phyloP scores from a whole-genome alignment of 2,329 filamentous ascomycete species.

The Exophiala viscosa region DNA sequence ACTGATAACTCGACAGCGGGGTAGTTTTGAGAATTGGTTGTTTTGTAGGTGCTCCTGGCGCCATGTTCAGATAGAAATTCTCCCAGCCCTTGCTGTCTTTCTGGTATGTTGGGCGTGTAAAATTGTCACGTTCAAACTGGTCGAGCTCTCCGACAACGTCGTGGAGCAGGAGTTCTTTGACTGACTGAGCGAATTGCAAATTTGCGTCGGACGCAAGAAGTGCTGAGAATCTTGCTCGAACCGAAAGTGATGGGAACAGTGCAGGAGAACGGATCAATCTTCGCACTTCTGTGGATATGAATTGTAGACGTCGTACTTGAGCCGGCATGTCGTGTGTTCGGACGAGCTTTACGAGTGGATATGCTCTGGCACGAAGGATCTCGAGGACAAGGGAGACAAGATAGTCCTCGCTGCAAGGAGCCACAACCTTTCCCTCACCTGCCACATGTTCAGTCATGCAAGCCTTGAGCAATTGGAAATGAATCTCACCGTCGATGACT shows the following conservation, averaged over 20 bases:
- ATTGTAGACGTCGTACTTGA: constrained; percentile 14
- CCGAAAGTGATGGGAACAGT: constrained; percentile 16
- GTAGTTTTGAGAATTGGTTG: not conserved
- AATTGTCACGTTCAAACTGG: not conserved
- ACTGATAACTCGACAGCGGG: constrained; percentile 15
- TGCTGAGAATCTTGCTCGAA: constrained; percentile 11
- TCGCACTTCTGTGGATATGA: constrained; percentile 11
- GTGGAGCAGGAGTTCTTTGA: constrained; percentile 11
- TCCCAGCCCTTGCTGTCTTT: constrained; percentile 23
- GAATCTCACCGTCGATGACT: constrained; percentile 2
- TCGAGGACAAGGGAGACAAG: constrained; percentile 17
- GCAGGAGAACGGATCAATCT: constrained; percentile 17
- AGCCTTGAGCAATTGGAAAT: not conserved
- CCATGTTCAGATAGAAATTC: constrained; percentile 21
- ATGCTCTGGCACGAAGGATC: constrained; percentile 20
- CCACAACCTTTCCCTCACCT: constrained; percentile 12
- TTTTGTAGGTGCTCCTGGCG: constrained; percentile 10
- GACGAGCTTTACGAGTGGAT: constrained; percentile 14
- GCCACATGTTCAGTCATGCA: not conserved
- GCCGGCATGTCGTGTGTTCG: not conserved
- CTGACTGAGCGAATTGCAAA: constrained; percentile 19
- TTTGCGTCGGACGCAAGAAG: constrained; percentile 20
- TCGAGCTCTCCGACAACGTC: constrained; percentile 1
- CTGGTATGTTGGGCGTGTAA: constrained; percentile 7
- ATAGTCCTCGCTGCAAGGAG: constrained; percentile 17